Percentiles rank a stretch among this genome's conserved stretches.
Conservation (phyloP, 2,329 filamentous ascomycete species). For the Phialophora chinensis region DNA sequence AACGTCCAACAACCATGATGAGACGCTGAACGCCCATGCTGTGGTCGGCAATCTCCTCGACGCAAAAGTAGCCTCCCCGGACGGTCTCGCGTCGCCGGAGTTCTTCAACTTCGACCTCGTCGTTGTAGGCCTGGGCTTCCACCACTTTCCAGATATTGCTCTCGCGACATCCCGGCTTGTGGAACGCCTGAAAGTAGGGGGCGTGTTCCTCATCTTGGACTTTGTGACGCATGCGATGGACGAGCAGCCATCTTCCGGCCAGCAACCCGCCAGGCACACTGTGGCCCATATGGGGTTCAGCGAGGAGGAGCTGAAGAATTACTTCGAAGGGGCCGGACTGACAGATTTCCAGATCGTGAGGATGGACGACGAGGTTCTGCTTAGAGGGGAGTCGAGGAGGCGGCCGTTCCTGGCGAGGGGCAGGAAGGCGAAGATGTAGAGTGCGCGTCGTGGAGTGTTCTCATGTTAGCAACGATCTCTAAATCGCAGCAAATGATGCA, state of each 20-base stretch:
- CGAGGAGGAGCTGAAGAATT: conserved; percentile 61
- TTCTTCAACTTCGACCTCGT: conserved; percentile 74
- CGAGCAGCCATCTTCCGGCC: conserved; percentile 27
- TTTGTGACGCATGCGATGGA: conserved; percentile 62
- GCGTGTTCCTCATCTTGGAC: conserved; percentile 71
- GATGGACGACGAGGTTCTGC: conserved; percentile 32
- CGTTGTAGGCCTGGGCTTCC: conserved; percentile 67
- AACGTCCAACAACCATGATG: conserved; percentile 44
- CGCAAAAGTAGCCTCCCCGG: conserved; percentile 51
- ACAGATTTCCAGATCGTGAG: conserved; percentile 39
- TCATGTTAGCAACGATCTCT: neutral
- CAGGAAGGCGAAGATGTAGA: conserved; percentile 22
- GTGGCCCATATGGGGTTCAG: conserved; percentile 72
- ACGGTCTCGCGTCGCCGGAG: conserved; percentile 62
- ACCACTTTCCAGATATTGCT: conserved; percentile 71
- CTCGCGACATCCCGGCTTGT: conserved; percentile 65
- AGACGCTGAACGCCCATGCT: conserved; percentile 36
- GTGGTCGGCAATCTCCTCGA: conserved; percentile 61
- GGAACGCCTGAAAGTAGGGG: conserved; percentile 68
- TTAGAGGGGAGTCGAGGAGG: conserved; percentile 30
- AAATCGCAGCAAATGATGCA: neutral
- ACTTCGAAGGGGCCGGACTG: conserved; percentile 70
- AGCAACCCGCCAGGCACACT: conserved; percentile 53
- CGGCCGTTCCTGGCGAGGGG: conserved; percentile 37
- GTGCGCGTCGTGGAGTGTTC: neutral